A percentile compares a stretch with the other conserved stretches of the same genome.
These are phyloP conservation scores for Primulina tabacum DNA, from an alignment of 257 asterid genomes.

Conservation along the genomic window DNA sequence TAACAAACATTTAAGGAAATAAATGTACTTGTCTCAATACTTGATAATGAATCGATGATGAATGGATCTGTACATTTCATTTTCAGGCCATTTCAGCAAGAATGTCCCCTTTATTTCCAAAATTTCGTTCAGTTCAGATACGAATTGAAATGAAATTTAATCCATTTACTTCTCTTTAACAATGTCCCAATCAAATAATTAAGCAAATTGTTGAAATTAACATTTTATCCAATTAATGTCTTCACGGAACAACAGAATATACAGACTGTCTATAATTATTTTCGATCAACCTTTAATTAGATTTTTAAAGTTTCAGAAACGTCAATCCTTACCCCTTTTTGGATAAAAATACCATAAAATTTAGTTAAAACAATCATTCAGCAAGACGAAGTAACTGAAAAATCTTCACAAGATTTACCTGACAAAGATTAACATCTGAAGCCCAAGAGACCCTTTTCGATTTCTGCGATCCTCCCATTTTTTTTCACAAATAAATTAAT, in stretches of 20 bases:
- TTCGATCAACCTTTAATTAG: slow-evolving; percentile 8
- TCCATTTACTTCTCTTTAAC: not conserved
- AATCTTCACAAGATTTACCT: slow-evolving; percentile 54
- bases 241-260: no score
- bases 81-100: not conserved
- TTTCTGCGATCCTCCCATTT: slow-evolving; percentile 86
- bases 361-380: slow-evolving; percentile 4
- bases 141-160: not conserved
- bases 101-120: not conserved
- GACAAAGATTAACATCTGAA: slow-evolving; percentile 90
- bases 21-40: not conserved
- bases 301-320: not conserved
- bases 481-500: slow-evolving; percentile 37
- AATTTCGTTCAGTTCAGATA: not conserved
- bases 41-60: not conserved
- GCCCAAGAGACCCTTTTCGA: slow-evolving; percentile 91
- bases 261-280: not conserved
- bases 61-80: not conserved
- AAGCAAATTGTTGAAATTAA: not conserved
- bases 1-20: slow-evolving; percentile 8
- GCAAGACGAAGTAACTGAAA: slow-evolving; percentile 22
- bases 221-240: not conserved
- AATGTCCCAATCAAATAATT: not conserved
- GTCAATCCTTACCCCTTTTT: not conserved
- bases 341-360: not conserved